Conservation (phyloP, 2,329 filamentous ascomycete genomes). For the Aquanectria penicillioides region DNA sequence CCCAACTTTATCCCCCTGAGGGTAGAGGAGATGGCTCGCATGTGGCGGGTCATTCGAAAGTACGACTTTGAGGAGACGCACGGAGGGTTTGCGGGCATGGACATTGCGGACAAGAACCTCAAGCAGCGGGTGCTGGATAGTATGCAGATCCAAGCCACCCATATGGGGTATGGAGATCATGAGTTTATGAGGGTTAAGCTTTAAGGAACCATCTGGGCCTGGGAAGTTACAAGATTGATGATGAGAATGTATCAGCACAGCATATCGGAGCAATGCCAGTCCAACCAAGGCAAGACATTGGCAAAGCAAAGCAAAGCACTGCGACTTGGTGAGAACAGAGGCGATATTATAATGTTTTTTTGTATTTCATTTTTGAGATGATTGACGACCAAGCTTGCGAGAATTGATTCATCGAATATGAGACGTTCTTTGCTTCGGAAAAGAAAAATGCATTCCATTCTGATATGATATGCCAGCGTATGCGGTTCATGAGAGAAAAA, state of each 20-base stretch:
- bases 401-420: no score
- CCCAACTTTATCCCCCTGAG: conserved; percentile 79
- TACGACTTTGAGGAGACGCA: conserved; percentile 74
- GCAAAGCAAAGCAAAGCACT: no score
- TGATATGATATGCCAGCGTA: conserved; percentile 13
- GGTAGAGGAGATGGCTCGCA: conserved; percentile 69
- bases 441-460: no score
- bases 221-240: no score
- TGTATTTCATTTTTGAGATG: no score
- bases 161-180: conserved; percentile 58
- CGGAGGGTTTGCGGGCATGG: conserved; percentile 72
- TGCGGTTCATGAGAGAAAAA: conserved; percentile 5
- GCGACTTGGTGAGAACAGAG: background rate
- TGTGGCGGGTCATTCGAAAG: conserved; percentile 74
- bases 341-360: background rate
- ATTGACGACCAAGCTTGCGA: no score
- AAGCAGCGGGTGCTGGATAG: conserved; percentile 77
- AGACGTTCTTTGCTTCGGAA: no score
- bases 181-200: conserved; percentile 47
- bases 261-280: no score
- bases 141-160: conserved; percentile 76
- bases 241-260: background rate
- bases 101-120: conserved; percentile 66
- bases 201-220: no score
- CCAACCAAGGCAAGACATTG: no score